Conservation (phyloP, 2,329 filamentous ascomycete species). For the Helicocarpus griseus region DNA sequence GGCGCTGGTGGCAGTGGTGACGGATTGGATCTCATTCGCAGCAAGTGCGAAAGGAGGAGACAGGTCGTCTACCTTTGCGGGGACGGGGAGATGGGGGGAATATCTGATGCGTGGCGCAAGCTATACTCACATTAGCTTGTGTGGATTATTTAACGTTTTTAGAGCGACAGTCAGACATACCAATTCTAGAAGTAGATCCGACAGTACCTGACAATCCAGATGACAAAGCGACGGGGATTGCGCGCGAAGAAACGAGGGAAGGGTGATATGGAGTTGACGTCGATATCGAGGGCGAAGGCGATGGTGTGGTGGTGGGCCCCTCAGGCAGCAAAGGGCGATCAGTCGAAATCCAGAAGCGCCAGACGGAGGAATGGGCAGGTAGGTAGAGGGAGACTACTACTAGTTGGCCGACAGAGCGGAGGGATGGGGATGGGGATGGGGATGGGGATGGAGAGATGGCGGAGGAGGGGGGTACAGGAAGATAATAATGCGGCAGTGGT, state of each 20-base stretch:
- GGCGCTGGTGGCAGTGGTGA: not conserved
- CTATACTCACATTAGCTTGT: not conserved
- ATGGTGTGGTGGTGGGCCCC: not conserved
- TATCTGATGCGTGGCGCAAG: not conserved
- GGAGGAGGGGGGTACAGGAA: not conserved
- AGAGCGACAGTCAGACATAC: not conserved
- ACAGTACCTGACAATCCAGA: not conserved
- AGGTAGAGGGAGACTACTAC: not conserved
- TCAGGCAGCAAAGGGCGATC: not conserved
- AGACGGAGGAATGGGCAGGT: too few relatives aligned
- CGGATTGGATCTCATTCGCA: not conserved
- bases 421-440: not conserved
- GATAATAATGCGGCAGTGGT: too few relatives aligned
- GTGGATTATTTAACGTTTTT: not conserved
- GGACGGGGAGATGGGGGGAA: not conserved
- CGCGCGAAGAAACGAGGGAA: not conserved
- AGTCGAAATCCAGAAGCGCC: not conserved
- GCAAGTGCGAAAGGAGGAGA: not conserved
- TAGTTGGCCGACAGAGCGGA: not conserved
- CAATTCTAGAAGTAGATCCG: not conserved
- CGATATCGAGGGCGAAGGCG: not conserved
- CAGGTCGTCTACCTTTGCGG: not conserved
- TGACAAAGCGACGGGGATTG: not conserved
- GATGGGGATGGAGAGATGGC: not conserved
- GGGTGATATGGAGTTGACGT: not conserved